Percentiles rank a stretch among this genome's conserved stretches.
phyloP scores from a whole-genome alignment of 106 monocot species.

The Alisma plantagoaquatica region DNA sequence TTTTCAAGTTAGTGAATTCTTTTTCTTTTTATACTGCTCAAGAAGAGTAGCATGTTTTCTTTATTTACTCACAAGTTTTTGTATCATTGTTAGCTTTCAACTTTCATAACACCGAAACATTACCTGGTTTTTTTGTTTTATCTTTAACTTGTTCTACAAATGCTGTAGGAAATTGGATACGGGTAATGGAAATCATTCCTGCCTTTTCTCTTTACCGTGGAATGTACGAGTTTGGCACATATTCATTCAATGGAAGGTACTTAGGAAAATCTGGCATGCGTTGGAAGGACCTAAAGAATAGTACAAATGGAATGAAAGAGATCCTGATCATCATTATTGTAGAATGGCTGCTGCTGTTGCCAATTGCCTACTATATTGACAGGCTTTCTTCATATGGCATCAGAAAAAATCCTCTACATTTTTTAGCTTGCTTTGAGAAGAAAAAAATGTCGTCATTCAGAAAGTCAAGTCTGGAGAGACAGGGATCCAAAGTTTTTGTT shows the following conservation, averaged over 20 bases:
- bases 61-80: background rate
- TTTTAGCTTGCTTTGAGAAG: too few species aligned
- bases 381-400: slow-evolving; percentile 20
- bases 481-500: too few species aligned
- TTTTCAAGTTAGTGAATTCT: slow-evolving; percentile 32
- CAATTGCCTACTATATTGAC: slow-evolving; percentile 49
- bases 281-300: slow-evolving; percentile 42
- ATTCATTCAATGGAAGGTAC: slow-evolving; percentile 32
- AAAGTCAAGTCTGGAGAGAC: too few species aligned
- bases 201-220: slow-evolving; percentile 69
- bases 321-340: slow-evolving; percentile 48
- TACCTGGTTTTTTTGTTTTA: too few species aligned
- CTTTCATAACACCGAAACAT: too few species aligned
- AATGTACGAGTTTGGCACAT: slow-evolving; percentile 58
- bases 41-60: background rate
- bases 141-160: too few species aligned
- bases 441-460: too few species aligned
- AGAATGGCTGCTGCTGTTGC: slow-evolving; percentile 59
- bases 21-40: too few species aligned
- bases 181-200: slow-evolving; percentile 6
- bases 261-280: slow-evolving; percentile 57
- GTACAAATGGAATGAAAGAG: slow-evolving; percentile 55
- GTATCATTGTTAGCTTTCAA: background rate
- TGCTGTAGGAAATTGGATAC: background rate
- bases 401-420: too few species aligned